phyloP scores from a whole-genome alignment of 164 flowering plant genomes.

The Protea cynaroides region DNA sequence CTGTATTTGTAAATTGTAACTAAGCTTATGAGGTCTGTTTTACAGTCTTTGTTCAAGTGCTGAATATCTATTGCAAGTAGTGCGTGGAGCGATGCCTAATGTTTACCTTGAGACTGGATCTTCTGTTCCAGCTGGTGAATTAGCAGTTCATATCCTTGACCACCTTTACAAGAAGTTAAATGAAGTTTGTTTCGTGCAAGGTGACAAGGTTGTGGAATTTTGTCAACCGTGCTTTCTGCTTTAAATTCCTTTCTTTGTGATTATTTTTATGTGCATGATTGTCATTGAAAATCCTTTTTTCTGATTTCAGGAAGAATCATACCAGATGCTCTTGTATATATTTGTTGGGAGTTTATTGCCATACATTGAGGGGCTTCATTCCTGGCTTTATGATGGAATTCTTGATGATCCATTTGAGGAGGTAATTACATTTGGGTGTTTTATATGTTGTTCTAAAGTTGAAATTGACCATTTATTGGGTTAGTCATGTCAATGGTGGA shows the following conservation, averaged over 20 bases:
- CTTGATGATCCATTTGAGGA: slow-evolving; percentile 94
- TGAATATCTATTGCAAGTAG: slow-evolving; percentile 67
- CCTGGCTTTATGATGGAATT: slow-evolving; percentile 93
- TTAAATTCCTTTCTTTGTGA: not conserved
- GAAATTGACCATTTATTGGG: not conserved
- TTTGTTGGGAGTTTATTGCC: slow-evolving; percentile 76
- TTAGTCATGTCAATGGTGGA: not conserved
- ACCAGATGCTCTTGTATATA: slow-evolving; percentile 63
- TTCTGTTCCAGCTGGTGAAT: slow-evolving; percentile 57
- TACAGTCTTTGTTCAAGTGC: slow-evolving; percentile 86
- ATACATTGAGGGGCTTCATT: slow-evolving; percentile 78
- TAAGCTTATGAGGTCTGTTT: not conserved
- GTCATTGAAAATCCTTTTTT: slow-evolving; percentile 4
- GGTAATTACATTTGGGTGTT: slow-evolving; percentile 33
- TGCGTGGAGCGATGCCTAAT: slow-evolving; percentile 62
- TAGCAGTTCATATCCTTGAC: slow-evolving; percentile 75
- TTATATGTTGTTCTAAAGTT: not conserved
- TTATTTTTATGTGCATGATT: slow-evolving; percentile 7
- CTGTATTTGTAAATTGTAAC: no score
- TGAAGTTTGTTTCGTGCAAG: slow-evolving; percentile 83
- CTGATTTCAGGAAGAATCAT: slow-evolving; percentile 78
- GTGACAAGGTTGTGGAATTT: slow-evolving; percentile 75
- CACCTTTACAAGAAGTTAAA: slow-evolving; percentile 68
- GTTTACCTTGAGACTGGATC: slow-evolving; percentile 36
- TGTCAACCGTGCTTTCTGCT: not conserved